Evolutionary conservation across 495 filamentous ascomycete genomes (phyloP), one percentile per base, ranked within the genome.

Genomic region (Penicillium macrosclerotiorum): DNA sequence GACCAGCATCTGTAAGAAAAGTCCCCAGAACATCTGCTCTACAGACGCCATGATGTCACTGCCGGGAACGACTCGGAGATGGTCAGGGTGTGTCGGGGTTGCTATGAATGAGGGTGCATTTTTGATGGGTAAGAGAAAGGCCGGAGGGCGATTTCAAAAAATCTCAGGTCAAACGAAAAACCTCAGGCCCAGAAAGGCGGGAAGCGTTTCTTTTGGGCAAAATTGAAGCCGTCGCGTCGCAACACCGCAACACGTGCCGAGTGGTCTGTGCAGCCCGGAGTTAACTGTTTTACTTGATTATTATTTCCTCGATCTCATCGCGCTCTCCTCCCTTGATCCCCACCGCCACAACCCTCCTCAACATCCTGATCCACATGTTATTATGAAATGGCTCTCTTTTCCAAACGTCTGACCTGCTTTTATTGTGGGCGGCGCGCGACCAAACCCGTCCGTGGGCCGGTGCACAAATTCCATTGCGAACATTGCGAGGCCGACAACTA

Each of bases 401-500:
- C 65, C 14, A 67, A 67, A 54, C 68, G 76, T 62, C 60, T 91
- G 42, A 69, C 72, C 34, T 93, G 88, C 72, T 89, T 89, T 69
- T 90, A 88, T 59, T 93, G 88, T 62, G 82, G 83, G 55, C 62
- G 64, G 61, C 80, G 71, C 49, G 83, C 84, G 19, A 67, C 73
- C 13, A 71, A 79, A 30, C 65, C 66, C 41, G 73, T 75, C 39
- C 71, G 75, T 51, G 73, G 75, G 37, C 57, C 63, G 23, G 56
- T 80, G 18, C 75, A 69, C 45, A 74, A 80, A 59, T 93, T 86
- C 68, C 71, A 79, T 13, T 95, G 89, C 57, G 57, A 73, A 8
- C 68, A 79, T 42, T 95, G 89, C 69, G 86, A 90, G 49, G 84
- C 88, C 16, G 79, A 84, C 45, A 96, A 95, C 66, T 88, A 84